These are phyloP conservation scores for Metschnikowia matae DNA, from an alignment of 805 yeast genomes.

Conservation along the genomic window DNA sequence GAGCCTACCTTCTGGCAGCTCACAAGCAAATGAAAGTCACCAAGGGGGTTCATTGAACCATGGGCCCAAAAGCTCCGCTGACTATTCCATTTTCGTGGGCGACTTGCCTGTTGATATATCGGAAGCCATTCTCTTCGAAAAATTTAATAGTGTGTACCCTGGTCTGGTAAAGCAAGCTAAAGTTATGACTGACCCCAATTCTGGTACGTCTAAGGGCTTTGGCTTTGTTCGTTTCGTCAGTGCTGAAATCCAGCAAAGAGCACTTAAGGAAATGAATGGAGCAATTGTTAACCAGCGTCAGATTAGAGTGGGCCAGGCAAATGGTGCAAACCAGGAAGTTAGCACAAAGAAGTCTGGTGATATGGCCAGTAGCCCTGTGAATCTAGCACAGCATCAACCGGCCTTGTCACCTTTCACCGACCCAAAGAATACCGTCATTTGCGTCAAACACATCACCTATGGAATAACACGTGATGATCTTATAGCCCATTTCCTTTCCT, in stretches of 20 bases:
- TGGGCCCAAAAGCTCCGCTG: conserved; percentile 21
- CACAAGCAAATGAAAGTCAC: neutral
- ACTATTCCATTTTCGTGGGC: conserved; percentile 78
- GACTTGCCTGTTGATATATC: conserved; percentile 73
- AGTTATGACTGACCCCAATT: conserved; percentile 68
- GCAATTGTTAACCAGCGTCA: conserved; percentile 66
- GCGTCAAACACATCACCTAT: conserved; percentile 61
- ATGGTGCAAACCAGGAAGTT: conserved; percentile 21
- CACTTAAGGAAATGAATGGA: conserved; percentile 81
- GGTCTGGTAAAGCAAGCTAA: conserved; percentile 68
- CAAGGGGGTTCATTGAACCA: neutral
- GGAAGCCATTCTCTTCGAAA: conserved; percentile 59
- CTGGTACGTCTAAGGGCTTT: conserved; percentile 75
- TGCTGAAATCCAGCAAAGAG: conserved; percentile 64
- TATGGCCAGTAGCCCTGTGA: conserved; percentile 13
- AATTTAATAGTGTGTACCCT: conserved; percentile 65
- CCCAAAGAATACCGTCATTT: conserved; percentile 74
- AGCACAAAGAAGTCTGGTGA: conserved; percentile 4
- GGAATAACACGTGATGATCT: conserved; percentile 60
- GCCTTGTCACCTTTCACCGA: conserved; percentile 66
- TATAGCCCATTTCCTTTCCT: conserved; percentile 54
- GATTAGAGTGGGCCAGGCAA: conserved; percentile 60
- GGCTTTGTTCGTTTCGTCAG: conserved; percentile 81
- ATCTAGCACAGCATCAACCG: conserved; percentile 46
- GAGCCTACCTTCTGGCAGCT: conserved; percentile 70